phyloP scores from a whole-genome alignment of 257 asterid species.

The Solanum piurae region DNA sequence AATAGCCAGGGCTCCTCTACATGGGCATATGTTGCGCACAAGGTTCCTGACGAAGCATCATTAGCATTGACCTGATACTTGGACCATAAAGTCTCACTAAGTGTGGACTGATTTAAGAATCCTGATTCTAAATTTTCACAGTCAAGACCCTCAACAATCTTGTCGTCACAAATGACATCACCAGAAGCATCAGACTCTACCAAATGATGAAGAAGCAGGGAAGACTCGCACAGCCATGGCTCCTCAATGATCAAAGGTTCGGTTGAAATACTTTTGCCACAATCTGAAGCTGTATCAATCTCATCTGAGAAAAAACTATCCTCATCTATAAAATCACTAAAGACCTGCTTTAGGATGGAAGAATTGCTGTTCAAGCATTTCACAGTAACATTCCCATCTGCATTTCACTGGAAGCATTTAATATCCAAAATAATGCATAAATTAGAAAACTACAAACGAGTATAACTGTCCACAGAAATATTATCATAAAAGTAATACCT shows the following conservation, averaged over 20 bases:
- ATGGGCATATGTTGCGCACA: slow-evolving; percentile 14
- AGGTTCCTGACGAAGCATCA: slow-evolving; percentile 14
- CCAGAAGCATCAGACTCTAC: slow-evolving; percentile 23
- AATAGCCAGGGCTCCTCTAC: slow-evolving; percentile 96
- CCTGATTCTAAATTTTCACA: slow-evolving; percentile 21
- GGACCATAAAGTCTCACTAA: slow-evolving; percentile 10
- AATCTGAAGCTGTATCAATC: slow-evolving; percentile 7
- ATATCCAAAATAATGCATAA: slow-evolving; percentile 28
- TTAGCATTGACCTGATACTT: slow-evolving; percentile 15
- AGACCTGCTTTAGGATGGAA: slow-evolving; percentile 26
- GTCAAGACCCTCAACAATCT: slow-evolving; percentile 13
- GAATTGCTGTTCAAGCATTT: slow-evolving; percentile 30
- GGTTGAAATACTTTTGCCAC: slow-evolving; percentile 13
- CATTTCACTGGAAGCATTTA: slow-evolving; percentile 69
- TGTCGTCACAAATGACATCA: slow-evolving; percentile 18
- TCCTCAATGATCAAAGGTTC: slow-evolving; percentile 49
- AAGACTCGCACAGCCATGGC: slow-evolving; percentile 72
- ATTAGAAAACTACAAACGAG: not conserved
- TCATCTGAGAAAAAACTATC: slow-evolving; percentile 5
- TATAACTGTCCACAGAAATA: not conserved
- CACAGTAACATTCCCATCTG: slow-evolving; percentile 47
- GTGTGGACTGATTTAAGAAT: slow-evolving; percentile 9
- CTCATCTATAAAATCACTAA: slow-evolving; percentile 9
- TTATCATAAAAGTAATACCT: slow-evolving; percentile 40
- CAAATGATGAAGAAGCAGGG: slow-evolving; percentile 22